A percentile compares a stretch with the other conserved stretches of the same genome.
phyloP scores from a whole-genome alignment of 192 early-diverging fungal species.

The Chytriomyces sp. region DNA sequence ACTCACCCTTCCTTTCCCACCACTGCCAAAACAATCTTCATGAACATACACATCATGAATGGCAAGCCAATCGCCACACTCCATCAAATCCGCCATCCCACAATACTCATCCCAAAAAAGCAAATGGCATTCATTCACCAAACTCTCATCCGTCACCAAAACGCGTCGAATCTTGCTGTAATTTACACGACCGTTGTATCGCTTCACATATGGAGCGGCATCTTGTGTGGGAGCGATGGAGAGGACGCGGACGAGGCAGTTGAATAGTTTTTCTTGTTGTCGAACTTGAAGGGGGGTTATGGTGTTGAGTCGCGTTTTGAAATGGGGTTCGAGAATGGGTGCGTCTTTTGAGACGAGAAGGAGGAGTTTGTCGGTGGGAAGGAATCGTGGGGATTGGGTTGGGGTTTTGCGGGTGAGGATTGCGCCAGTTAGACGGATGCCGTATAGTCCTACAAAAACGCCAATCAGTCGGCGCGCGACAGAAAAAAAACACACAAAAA shows the following conservation, averaged over 20 bases:
- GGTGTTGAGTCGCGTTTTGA: not conserved
- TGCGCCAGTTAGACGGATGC: slow-evolving; percentile 1
- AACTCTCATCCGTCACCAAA: not conserved
- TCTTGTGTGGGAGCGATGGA: not conserved
- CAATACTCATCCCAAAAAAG: not conserved
- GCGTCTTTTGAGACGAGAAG: slow-evolving; percentile 1
- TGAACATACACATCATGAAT: slow-evolving; percentile 15
- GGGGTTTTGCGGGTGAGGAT: slow-evolving; percentile 4
- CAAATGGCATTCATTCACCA: not conserved
- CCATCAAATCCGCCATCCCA: slow-evolving; percentile 10
- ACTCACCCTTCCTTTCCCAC: not conserved
- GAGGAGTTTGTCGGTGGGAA: slow-evolving; percentile 6
- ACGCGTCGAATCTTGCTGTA: slow-evolving; percentile 7
- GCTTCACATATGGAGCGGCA: not conserved
- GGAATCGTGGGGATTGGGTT: not conserved
- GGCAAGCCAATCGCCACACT: not conserved
- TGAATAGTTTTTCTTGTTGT: not conserved
- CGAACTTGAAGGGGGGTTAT: not conserved
- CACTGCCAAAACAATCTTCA: not conserved
- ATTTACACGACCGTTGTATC: too few relatives aligned
- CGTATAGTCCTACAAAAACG: not conserved
- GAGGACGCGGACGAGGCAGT: not conserved
- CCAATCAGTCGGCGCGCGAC: not conserved
- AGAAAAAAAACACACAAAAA: too few relatives aligned
- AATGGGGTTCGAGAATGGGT: not conserved